A percentile compares a stretch with the other conserved stretches of the same genome.
Evolutionary conservation across 441 rosid species (phyloP).

Genomic region (Syzygium malaccense): DNA sequence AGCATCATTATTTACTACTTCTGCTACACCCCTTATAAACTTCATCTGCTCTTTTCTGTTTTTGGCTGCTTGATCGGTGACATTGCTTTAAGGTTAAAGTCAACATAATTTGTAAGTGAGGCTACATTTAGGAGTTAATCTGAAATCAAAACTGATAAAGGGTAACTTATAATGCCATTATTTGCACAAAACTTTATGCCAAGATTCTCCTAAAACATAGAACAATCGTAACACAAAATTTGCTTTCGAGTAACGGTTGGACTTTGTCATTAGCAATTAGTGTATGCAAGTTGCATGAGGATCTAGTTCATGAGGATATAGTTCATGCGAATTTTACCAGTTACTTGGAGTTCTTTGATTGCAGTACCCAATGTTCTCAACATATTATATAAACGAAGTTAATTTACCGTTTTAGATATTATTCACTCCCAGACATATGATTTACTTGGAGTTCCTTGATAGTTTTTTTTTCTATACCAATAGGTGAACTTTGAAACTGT

Average conservation of each 20-base stretch:
- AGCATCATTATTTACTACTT: not conserved
- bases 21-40: not conserved
- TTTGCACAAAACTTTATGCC: not conserved
- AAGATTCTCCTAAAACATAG: not conserved
- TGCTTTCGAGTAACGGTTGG: not conserved
- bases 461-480: not conserved
- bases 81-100: not conserved
- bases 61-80: not conserved
- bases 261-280: not conserved
- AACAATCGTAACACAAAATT: not conserved
- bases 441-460: not conserved
- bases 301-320: not conserved
- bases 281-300: not conserved
- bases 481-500: not conserved
- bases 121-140: not conserved
- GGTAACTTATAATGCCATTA: not conserved
- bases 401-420: not conserved
- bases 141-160: not conserved
- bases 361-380: not conserved
- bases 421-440: not conserved
- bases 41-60: not conserved
- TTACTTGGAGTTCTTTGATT: not conserved
- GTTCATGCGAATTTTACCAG: not conserved
- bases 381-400: not conserved
- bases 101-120: not conserved